A percentile compares a stretch with the other conserved stretches of the same genome.
Evolutionary conservation across 163 green algal species (phyloP).

Genomic region (Trebouxiophyceae sp.): DNA sequence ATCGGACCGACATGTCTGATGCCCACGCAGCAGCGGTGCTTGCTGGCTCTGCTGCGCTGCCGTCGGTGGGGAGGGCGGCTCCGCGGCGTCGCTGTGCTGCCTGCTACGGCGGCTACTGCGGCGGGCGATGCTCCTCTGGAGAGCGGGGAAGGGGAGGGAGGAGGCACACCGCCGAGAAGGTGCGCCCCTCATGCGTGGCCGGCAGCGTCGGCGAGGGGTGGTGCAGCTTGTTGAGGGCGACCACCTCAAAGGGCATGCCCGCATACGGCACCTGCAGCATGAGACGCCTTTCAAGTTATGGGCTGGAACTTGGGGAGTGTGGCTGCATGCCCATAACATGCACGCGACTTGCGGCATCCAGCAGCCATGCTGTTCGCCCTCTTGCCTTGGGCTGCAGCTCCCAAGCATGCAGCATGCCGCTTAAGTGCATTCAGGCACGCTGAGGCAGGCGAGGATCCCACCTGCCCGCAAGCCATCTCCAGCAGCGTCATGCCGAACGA

Average conservation of each 20-base stretch:
- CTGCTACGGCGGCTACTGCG: no score
- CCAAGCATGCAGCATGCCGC: no score
- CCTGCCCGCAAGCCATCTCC: constrained; percentile 47
- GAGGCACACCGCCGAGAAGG: background rate
- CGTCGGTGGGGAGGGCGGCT: no score
- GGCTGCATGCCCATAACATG: no score
- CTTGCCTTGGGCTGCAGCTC: no score
- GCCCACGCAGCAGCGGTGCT: no score
- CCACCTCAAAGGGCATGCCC: constrained; percentile 6
- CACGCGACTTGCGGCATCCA: no score
- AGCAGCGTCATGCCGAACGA: constrained; percentile 93
- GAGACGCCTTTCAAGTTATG: constrained; percentile 10
- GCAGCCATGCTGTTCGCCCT: no score
- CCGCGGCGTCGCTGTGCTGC: no score
- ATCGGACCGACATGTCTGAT: no score
- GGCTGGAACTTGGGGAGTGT: no score
- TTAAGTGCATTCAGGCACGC: background rate
- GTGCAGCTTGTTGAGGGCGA: background rate
- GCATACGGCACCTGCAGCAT: constrained; percentile 70
- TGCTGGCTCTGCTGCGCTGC: no score
- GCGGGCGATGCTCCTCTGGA: background rate
- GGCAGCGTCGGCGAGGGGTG: background rate
- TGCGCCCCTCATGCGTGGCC: background rate
- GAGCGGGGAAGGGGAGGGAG: background rate
- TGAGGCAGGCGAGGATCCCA: background rate